Conservation (phyloP, 1,284 basidiomycete genomes). For the Sporisorium reilianum region DNA sequence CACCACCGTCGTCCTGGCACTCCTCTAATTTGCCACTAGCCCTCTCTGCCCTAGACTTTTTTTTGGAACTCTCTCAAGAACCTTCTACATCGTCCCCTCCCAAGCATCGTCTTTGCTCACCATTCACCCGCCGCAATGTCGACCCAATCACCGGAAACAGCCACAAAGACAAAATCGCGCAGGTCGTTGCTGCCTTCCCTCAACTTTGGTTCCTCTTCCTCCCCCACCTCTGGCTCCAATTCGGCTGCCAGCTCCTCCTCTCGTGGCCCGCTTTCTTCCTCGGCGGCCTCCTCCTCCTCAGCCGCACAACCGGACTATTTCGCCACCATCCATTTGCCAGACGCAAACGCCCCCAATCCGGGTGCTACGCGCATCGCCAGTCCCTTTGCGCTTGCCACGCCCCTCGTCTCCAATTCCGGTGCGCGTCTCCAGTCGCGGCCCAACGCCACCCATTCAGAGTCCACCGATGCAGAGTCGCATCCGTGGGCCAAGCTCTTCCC, state of each 20-base stretch:
- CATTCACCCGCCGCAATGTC: constrained; percentile 22
- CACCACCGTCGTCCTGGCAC: background rate
- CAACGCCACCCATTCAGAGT: background rate
- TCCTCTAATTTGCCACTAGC: background rate
- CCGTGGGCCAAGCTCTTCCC: constrained; percentile 50
- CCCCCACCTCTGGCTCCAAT: too few species aligned
- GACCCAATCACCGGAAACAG: constrained; percentile 34
- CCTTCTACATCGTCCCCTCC: background rate
- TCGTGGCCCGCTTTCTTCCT: constrained; percentile 11
- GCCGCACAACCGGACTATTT: constrained; percentile 44
- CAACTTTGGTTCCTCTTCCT: constrained; percentile 29
- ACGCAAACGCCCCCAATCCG: constrained; percentile 17
- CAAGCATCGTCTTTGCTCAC: background rate
- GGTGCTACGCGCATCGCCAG: constrained; percentile 40
- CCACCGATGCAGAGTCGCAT: constrained; percentile 31
- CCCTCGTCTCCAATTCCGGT: constrained; percentile 29
- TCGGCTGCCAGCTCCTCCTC: constrained; percentile 12
- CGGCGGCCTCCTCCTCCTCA: constrained; percentile 9
- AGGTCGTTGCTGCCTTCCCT: constrained; percentile 35
- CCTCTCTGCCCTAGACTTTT: background rate
- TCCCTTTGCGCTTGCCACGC: constrained; percentile 41
- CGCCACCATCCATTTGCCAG: constrained; percentile 37
- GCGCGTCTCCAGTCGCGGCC: constrained; percentile 16
- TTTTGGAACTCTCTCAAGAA: background rate
- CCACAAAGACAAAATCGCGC: constrained; percentile 32